phyloP scores from a whole-genome alignment of 2,329 filamentous ascomycete species.

The Xylaria polymorpha region DNA sequence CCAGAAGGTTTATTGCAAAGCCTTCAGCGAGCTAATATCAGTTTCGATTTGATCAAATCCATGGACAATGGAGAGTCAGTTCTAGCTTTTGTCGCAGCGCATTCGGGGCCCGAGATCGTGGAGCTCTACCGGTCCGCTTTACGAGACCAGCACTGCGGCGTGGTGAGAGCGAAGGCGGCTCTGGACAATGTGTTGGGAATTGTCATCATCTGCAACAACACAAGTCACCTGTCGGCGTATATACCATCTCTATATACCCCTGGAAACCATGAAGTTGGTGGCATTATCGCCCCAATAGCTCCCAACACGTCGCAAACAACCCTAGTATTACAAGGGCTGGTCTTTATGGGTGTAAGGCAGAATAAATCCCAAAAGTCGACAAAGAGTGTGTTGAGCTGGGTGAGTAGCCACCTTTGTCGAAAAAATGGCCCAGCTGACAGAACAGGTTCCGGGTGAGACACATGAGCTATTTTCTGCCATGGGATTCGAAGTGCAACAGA shows the following conservation, averaged over 20 bases:
- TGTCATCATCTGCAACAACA: conserved; percentile 80
- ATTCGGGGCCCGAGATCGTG: conserved; percentile 79
- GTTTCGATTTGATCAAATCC: conserved; percentile 86
- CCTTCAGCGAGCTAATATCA: conserved; percentile 77
- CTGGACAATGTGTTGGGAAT: conserved; percentile 79
- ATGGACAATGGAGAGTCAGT: conserved; percentile 80
- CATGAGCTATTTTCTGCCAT: conserved; percentile 49
- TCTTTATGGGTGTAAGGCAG: conserved; percentile 83
- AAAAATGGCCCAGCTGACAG: conserved; percentile 42
- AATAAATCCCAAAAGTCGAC: conserved; percentile 81
- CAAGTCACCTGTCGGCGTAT: conserved; percentile 74
- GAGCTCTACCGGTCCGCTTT: conserved; percentile 84
- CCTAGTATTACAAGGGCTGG: conserved; percentile 79
- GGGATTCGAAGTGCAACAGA: conserved; percentile 51
- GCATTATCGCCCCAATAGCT: conserved; percentile 84
- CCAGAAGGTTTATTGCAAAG: conserved; percentile 81
- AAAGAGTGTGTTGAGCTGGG: conserved; percentile 82
- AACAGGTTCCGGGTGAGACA: conserved; percentile 50
- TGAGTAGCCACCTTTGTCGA: conserved; percentile 57
- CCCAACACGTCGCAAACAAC: conserved; percentile 75
- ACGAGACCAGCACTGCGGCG: conserved; percentile 77
- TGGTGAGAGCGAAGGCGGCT: conserved; percentile 82
- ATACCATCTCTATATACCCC: conserved; percentile 74
- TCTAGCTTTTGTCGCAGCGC: conserved; percentile 77
- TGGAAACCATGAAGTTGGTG: conserved; percentile 70